These are phyloP conservation scores for Trypanosoma brucei DNA, from an alignment of 208 protist genomes.

Conservation along the genomic window DNA sequence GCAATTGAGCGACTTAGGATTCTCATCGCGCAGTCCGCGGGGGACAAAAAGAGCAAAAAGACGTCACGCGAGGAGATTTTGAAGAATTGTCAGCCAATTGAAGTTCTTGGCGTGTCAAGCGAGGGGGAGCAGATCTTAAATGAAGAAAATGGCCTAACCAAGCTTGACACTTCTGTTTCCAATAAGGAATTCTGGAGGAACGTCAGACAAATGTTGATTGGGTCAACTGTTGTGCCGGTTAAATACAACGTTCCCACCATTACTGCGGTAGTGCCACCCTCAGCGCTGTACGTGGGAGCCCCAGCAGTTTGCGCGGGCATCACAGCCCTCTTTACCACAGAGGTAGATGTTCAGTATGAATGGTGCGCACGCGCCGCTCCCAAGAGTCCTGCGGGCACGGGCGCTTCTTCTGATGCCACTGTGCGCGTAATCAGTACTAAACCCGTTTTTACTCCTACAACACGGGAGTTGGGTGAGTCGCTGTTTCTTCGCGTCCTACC, in stretches of 20 bases:
- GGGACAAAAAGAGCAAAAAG: constrained; percentile 26
- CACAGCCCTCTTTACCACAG: constrained; percentile 41
- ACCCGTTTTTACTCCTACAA: constrained; percentile 45
- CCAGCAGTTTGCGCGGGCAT: constrained; percentile 63
- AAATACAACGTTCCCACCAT: constrained; percentile 81
- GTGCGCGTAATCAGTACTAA: constrained; percentile 38
- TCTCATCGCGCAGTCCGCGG: constrained; percentile 37
- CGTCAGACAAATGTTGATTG: constrained; percentile 46
- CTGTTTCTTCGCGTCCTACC: constrained; percentile 57
- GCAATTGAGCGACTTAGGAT: constrained; percentile 78
- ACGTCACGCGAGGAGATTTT: constrained; percentile 45
- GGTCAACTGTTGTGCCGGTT: constrained; percentile 30
- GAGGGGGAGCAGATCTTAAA: constrained; percentile 11
- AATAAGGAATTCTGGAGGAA: constrained; percentile 60
- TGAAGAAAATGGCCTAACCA: constrained; percentile 2
- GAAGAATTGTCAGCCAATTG: constrained; percentile 37
- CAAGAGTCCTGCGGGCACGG: neutral
- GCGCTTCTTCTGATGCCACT: neutral
- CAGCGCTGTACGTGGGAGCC: constrained; percentile 61
- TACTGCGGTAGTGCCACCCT: constrained; percentile 47
- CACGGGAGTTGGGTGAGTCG: constrained; percentile 41
- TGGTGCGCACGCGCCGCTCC: constrained; percentile 41
- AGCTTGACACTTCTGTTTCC: constrained; percentile 45
- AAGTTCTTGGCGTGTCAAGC: constrained; percentile 33
- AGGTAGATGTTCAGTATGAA: constrained; percentile 49